Conservation (phyloP, 108 stramenopile genomes). For the Stephanodiscus minutulus region DNA sequence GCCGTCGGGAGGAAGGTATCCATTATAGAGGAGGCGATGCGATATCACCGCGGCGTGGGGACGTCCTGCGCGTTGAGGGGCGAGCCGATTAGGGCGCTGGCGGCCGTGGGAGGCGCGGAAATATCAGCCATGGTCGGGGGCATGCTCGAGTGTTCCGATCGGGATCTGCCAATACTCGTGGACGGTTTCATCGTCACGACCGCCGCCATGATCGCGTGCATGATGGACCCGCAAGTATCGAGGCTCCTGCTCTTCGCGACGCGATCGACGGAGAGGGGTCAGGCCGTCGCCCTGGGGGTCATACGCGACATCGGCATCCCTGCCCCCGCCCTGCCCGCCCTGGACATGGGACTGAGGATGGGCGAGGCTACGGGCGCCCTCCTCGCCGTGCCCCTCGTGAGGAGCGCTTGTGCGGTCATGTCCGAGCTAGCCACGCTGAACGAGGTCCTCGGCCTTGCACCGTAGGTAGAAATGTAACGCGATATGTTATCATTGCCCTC, state of each 20-base stretch:
- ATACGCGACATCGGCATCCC: conserved; percentile 60
- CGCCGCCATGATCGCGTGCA: conserved; percentile 72
- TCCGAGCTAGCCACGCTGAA: conserved; percentile 63
- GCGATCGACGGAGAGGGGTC: conserved; percentile 70
- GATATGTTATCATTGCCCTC: no score
- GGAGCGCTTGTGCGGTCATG: conserved; percentile 56
- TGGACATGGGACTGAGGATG: conserved; percentile 72
- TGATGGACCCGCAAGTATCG: conserved; percentile 50
- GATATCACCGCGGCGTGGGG: conserved; percentile 30
- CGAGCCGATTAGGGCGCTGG: conserved; percentile 32
- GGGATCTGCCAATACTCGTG: conserved; percentile 65
- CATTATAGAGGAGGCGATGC: conserved; percentile 63
- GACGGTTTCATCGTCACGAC: conserved; percentile 83
- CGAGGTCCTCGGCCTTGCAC: conserved; percentile 35
- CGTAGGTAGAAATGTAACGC: neutral
- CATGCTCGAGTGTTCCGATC: conserved; percentile 56
- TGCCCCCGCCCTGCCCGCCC: conserved; percentile 47
- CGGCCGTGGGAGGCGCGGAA: conserved; percentile 74
- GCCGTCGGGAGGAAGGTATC: conserved; percentile 60
- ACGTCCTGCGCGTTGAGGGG: conserved; percentile 12
- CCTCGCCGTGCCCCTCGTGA: conserved; percentile 57
- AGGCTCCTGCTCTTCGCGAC: conserved; percentile 67
- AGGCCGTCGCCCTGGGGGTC: conserved; percentile 48
- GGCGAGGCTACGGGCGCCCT: conserved; percentile 71
- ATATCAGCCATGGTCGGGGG: conserved; percentile 82